phyloP scores from a whole-genome alignment of 1,139 yeast species.

The Spencermartinsiella ligniputridi region DNA sequence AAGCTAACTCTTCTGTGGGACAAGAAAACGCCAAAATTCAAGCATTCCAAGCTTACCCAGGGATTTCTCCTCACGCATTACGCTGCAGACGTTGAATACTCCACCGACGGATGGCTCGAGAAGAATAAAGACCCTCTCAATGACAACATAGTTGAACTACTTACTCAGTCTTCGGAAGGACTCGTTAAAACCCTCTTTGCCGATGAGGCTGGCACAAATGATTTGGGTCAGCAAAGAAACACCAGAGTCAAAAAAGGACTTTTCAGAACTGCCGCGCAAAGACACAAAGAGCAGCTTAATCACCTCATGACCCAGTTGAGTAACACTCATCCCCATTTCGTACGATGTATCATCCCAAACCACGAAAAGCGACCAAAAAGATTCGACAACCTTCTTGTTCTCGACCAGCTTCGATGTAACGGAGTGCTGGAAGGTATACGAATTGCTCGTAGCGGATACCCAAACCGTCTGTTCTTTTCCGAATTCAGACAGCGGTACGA shows the following conservation, averaged over 20 bases:
- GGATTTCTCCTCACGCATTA: conserved; percentile 81
- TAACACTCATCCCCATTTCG: conserved; percentile 92
- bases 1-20: conserved; percentile 66
- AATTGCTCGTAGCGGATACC: conserved; percentile 95
- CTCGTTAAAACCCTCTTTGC: conserved; percentile 49
- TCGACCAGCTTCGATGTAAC: conserved; percentile 89
- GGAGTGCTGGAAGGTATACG: conserved; percentile 98
- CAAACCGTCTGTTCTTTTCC: conserved; percentile 80
- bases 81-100: conserved; percentile 93
- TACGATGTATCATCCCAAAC: conserved; percentile 92
- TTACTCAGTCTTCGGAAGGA: conserved; percentile 53
- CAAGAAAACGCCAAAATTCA: conserved; percentile 55
- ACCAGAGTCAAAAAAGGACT: conserved; percentile 38
- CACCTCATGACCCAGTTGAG: conserved; percentile 69
- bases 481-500: conserved; percentile 76
- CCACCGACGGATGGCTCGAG: conserved; percentile 88
- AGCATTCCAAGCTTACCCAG: conserved; percentile 54
- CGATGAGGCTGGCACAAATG: conserved; percentile 24
- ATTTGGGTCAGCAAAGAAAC: conserved; percentile 14
- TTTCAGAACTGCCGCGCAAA: conserved; percentile 78
- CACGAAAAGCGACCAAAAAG: conserved; percentile 63
- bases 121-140: conserved; percentile 93
- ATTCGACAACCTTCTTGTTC: conserved; percentile 71
- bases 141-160: conserved; percentile 59
- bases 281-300: conserved; percentile 68